These are phyloP conservation scores for Ceratocystis colombiana DNA, from an alignment of 2,329 filamentous ascomycete genomes.

Conservation along the genomic window DNA sequence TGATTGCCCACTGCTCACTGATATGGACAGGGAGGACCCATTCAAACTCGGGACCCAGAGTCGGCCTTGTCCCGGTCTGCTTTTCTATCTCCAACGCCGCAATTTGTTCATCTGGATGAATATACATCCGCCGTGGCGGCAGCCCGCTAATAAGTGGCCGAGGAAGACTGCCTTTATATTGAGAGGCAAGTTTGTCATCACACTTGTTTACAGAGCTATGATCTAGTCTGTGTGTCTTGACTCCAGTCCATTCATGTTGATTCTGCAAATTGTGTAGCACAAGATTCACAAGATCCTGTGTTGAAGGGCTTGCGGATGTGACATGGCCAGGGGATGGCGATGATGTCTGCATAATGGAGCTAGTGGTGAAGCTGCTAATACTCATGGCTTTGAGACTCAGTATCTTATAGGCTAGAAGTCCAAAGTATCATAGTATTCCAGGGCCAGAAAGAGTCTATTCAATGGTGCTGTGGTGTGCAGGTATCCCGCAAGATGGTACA, in stretches of 20 bases:
- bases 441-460: no score
- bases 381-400: not conserved
- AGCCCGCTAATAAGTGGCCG: slow-evolving; percentile 62
- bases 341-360: slow-evolving; percentile 10
- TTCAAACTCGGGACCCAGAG: slow-evolving; percentile 51
- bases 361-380: not conserved
- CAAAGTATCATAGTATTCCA: not conserved
- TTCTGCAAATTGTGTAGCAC: slow-evolving; percentile 62
- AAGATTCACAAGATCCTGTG: slow-evolving; percentile 32
- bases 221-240: slow-evolving; percentile 44
- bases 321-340: slow-evolving; percentile 5
- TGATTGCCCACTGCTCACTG: slow-evolving; percentile 60
- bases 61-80: slow-evolving; percentile 37
- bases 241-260: slow-evolving; percentile 63
- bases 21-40: slow-evolving; percentile 69
- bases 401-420: not conserved
- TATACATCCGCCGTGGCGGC: slow-evolving; percentile 62
- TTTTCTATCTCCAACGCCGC: slow-evolving; percentile 55
- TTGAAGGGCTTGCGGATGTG: slow-evolving; percentile 18
- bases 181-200: slow-evolving; percentile 14
- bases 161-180: slow-evolving; percentile 14
- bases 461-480: no score
- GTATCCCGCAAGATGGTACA: no score
- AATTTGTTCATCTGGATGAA: slow-evolving; percentile 75
- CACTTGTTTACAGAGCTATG: slow-evolving; percentile 10